Evolutionary conservation across 2,329 filamentous ascomycete genomes (phyloP).

Genomic region (Epichloe amarillans): DNA sequence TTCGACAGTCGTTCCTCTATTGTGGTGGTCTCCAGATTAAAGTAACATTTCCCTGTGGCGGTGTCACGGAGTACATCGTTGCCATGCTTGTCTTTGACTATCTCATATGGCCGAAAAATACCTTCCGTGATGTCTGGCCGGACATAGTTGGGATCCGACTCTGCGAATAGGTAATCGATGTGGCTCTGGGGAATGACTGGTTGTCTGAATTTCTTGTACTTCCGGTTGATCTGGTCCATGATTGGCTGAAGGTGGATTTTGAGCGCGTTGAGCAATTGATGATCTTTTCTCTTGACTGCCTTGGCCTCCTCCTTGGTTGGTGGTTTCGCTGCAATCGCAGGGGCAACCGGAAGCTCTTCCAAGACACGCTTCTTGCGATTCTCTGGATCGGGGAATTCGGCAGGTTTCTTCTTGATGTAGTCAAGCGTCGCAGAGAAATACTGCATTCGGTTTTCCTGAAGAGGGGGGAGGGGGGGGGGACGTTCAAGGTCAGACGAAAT

Average conservation of each 20-base stretch:
- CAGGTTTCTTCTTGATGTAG: slow-evolving; percentile 66
- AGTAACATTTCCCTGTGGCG: slow-evolving; percentile 72
- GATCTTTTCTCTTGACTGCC: slow-evolving; percentile 67
- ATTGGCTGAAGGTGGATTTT: slow-evolving; percentile 86
- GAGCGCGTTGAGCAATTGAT: slow-evolving; percentile 69
- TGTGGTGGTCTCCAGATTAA: slow-evolving; percentile 83
- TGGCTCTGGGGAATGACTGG: slow-evolving; percentile 61
- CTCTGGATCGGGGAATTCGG: slow-evolving; percentile 74
- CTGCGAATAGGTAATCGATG: slow-evolving; percentile 73
- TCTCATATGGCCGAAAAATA: slow-evolving; percentile 62
- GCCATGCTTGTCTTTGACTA: slow-evolving; percentile 66
- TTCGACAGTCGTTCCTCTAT: slow-evolving; percentile 97
- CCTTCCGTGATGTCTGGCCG: slow-evolving; percentile 38
- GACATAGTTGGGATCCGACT: slow-evolving; percentile 63
- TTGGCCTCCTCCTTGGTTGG: slow-evolving; percentile 70
- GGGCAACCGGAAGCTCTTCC: slow-evolving; percentile 62
- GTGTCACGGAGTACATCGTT: slow-evolving; percentile 64
- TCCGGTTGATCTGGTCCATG: slow-evolving; percentile 90
- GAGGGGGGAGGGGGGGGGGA: no score
- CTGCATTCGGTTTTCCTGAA: slow-evolving; percentile 49
- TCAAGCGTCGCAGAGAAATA: slow-evolving; percentile 67
- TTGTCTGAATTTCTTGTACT: slow-evolving; percentile 77
- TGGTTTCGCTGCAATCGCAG: slow-evolving; percentile 52
- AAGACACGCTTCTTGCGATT: slow-evolving; percentile 79
- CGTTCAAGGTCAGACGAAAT: no score